Evolutionary conservation across 495 filamentous ascomycete species (phyloP).

Genomic region (Penicillium atrosanguineum): DNA sequence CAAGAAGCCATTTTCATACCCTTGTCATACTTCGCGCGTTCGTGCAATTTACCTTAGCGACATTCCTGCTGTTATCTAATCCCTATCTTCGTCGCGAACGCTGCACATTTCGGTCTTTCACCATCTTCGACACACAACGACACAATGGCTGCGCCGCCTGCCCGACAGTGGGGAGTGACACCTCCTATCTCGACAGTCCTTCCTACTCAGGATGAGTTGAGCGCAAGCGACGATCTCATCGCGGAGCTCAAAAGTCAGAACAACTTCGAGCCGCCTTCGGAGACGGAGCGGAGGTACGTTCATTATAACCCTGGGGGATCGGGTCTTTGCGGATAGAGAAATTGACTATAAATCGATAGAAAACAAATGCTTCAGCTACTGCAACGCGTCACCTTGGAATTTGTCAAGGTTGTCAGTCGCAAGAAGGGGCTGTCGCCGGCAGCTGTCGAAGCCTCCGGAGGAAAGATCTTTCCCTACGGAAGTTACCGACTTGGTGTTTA

Average conservation of each 20-base stretch:
- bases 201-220: conserved; percentile 72
- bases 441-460: conserved; percentile 75
- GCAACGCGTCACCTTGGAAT: conserved; percentile 76
- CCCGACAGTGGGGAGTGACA: conserved; percentile 75
- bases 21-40: neutral
- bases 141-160: conserved; percentile 43
- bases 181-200: conserved; percentile 73
- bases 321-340: neutral
- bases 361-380: conserved; percentile 63
- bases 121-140: conserved; percentile 35
- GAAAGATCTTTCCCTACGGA: conserved; percentile 90
- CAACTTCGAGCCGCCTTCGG: conserved; percentile 79
- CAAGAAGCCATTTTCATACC: neutral
- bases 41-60: neutral
- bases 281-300: conserved; percentile 72
- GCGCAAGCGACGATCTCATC: conserved; percentile 72
- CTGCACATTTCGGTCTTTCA: conserved; percentile 10
- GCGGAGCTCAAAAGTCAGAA: conserved; percentile 78
- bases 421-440: conserved; percentile 73
- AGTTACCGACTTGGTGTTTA: conserved; percentile 93
- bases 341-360: conserved; percentile 21
- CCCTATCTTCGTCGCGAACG: conserved; percentile 18
- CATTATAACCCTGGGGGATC: neutral
- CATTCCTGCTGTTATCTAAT: conserved; percentile 19
- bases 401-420: conserved; percentile 74